A percentile compares a stretch with the other conserved stretches of the same genome.
Evolutionary conservation across 2,329 filamentous ascomycete species (phyloP).

Genomic region (Sarocladiaceae sp.): DNA sequence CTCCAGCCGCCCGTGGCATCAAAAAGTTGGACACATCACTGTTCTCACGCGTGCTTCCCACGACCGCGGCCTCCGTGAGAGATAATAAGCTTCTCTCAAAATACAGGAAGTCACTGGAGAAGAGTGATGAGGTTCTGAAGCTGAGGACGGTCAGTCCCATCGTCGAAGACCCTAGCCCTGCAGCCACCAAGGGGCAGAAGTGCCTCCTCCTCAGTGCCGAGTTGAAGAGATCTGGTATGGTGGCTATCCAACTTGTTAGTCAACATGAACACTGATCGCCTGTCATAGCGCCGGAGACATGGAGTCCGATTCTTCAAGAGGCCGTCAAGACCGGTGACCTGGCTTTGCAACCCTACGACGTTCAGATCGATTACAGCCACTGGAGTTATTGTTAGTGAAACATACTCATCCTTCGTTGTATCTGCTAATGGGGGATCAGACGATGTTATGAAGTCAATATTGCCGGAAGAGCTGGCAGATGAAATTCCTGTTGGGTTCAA

Average conservation of each 20-base stretch:
- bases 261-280: not conserved
- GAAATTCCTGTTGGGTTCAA: slow-evolving; percentile 85
- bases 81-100: slow-evolving; percentile 69
- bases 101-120: slow-evolving; percentile 60
- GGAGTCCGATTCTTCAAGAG: slow-evolving; percentile 64
- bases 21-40: slow-evolving; percentile 75
- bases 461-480: slow-evolving; percentile 72
- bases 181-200: slow-evolving; percentile 50
- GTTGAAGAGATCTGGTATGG: slow-evolving; percentile 46
- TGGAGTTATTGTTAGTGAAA: slow-evolving; percentile 66
- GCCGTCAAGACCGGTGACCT: slow-evolving; percentile 64
- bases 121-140: slow-evolving; percentile 58
- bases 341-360: slow-evolving; percentile 65
- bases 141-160: slow-evolving; percentile 60
- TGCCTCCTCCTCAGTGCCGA: slow-evolving; percentile 54
- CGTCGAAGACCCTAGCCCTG: slow-evolving; percentile 52
- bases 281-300: slow-evolving; percentile 54
- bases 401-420: not conserved
- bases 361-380: slow-evolving; percentile 75
- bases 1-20: slow-evolving; percentile 74
- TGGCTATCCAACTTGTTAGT: slow-evolving; percentile 11
- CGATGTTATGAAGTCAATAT: slow-evolving; percentile 74
- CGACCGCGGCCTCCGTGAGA: slow-evolving; percentile 71
- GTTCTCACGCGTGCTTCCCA: slow-evolving; percentile 69
- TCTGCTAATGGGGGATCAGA: slow-evolving; percentile 37